Conservation (phyloP, 768 basidiomycete genomes). For the Mycena pura region DNA sequence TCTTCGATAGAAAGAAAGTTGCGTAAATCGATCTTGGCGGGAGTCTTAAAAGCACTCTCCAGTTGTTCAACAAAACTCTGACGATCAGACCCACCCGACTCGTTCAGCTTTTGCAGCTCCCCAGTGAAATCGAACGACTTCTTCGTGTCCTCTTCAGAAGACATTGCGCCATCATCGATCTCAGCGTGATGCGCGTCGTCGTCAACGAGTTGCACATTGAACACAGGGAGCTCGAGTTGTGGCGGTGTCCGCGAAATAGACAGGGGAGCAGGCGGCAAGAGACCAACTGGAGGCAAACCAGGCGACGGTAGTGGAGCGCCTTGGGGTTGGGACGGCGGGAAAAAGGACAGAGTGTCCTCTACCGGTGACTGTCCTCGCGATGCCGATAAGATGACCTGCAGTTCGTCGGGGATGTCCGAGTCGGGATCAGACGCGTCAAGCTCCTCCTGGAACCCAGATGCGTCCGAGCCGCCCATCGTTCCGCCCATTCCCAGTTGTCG, state of each 20-base stretch:
- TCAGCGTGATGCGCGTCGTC: conserved; percentile 51
- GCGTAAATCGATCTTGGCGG: conserved; percentile 70
- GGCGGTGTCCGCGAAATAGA: conserved; percentile 34
- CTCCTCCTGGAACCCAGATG: conserved; percentile 50
- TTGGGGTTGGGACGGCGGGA: conserved; percentile 26
- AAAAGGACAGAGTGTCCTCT: conserved; percentile 49
- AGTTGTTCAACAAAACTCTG: conserved; percentile 83
- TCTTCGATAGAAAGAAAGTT: conserved; percentile 45
- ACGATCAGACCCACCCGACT: conserved; percentile 71
- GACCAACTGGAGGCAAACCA: no score
- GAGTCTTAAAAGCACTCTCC: conserved; percentile 70
- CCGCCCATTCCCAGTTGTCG: conserved; percentile 68
- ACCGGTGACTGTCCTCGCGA: conserved; percentile 41
- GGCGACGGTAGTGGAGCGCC: conserved; percentile 40
- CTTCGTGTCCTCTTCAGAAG: conserved; percentile 71
- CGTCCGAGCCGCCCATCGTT: conserved; percentile 69
- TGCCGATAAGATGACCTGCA: conserved; percentile 64
- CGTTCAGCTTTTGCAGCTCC: conserved; percentile 72
- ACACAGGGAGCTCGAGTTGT: conserved; percentile 41
- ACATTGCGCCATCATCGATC: conserved; percentile 45
- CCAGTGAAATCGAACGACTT: conserved; percentile 87
- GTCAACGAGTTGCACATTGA: conserved; percentile 53
- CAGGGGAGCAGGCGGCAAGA: conserved; percentile 46
- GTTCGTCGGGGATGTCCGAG: conserved; percentile 83
- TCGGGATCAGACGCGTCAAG: conserved; percentile 68